Evolutionary conservation across 768 basidiomycete genomes (phyloP), one percentile per base, ranked within the genome.

Genomic region (Mycena belliarum): DNA sequence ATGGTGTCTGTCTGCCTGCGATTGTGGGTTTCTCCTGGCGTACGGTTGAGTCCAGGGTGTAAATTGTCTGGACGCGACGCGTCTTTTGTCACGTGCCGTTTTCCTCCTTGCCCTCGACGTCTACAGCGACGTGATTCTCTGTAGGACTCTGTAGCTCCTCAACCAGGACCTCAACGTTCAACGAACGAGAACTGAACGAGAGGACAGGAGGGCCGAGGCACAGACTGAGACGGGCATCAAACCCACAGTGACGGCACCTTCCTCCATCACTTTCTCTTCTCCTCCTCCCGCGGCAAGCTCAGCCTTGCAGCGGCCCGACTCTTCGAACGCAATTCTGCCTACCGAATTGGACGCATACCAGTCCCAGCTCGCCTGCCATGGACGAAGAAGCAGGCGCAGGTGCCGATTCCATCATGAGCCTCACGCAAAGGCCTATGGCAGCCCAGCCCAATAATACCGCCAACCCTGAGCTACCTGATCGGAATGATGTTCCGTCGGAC

Each of bases 381-480:
- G 52, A 53, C 41, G 47, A 49, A 49, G 58, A 59, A 53, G 52
- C 52, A 28, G 52, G 52, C 24, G 43, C 38, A 8, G 57, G 57
- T 25, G 57, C 48, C 12, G 57, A 59, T 44, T 59, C 58, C 11
- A 54, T 54, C 45, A 53, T 59, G 48, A 59, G 52, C 12, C 24
- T 54, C 42, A 47, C 47, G 18, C 58, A 59, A 59, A 50, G 52
- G 57, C 57, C 57, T 53, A 53, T 59, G 15, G 32, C 58, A 29
- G 58, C 11, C 47, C 58, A 53, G 58, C 47, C 58, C 58, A 59
- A 59, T 46, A 59, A 59, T 59, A 59, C 57, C 25, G 24, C n/a
- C n/a, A n/a, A n/a, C n/a, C n/a, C 16, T 24, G 44, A 51, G 15
- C 33, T 49, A 3, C 48, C 55, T 45, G 58, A 59, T 54, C 58